phyloP scores from a whole-genome alignment of 441 rosid genomes.

The Manihot esculenta region DNA sequence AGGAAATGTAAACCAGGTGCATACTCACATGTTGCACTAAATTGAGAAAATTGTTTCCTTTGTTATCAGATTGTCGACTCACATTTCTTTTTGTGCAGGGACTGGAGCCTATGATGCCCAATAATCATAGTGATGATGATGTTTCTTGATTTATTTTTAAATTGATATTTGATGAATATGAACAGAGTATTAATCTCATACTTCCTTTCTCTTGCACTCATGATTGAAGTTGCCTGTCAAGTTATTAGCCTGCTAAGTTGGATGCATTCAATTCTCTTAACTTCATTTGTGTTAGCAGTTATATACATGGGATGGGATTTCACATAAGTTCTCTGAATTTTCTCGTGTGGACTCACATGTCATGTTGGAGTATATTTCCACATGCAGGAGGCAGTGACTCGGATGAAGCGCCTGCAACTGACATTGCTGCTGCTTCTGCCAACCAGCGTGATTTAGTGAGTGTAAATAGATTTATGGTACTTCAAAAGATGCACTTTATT shows the following conservation, averaged over 20 bases:
- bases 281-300: conserved; percentile 9
- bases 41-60: neutral
- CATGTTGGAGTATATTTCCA: conserved; percentile 11
- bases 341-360: conserved; percentile 6
- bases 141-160: conserved; percentile 19
- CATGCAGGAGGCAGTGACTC: conserved; percentile 52
- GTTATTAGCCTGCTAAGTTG: neutral
- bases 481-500: neutral
- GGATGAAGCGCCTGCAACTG: conserved; percentile 46
- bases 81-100: conserved; percentile 37
- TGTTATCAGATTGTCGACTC: conserved; percentile 4
- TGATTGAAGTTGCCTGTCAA: neutral
- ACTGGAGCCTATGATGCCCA: no score
- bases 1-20: conserved; percentile 70
- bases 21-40: neutral
- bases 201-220: neutral
- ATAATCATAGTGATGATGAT: conserved; percentile 72
- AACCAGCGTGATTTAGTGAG: conserved; percentile 34
- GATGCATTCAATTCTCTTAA: neutral
- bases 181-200: neutral
- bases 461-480: conserved; percentile 43
- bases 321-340: neutral
- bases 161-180: neutral
- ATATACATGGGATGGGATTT: neutral
- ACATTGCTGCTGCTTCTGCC: conserved; percentile 31